Evolutionary conservation across 2,329 filamentous ascomycete genomes (phyloP).

Genomic region (Ophiostoma populinum): DNA sequence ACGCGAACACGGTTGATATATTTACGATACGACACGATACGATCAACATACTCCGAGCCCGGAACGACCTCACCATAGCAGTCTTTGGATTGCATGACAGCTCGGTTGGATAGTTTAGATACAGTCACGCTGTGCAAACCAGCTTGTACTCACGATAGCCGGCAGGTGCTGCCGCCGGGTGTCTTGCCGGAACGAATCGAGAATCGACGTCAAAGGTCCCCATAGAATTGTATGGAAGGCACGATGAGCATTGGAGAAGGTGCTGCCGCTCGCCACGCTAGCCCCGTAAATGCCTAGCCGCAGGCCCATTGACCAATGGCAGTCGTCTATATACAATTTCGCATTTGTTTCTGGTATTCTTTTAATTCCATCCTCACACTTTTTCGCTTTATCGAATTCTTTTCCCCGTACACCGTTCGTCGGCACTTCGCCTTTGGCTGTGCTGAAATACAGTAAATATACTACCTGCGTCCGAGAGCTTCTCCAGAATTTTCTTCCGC

Average conservation of each 20-base stretch:
- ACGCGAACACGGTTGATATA: too few species aligned
- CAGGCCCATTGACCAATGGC: neutral
- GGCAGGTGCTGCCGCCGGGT: too few species aligned
- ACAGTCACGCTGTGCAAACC: too few species aligned
- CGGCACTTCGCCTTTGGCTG: neutral
- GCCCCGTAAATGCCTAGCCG: neutral
- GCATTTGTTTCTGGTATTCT: neutral
- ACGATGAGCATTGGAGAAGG: slow-evolving; percentile 2
- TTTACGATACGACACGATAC: too few species aligned
- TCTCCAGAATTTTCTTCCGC: slow-evolving; percentile 7
- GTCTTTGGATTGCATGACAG: too few species aligned
- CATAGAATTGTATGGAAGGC: slow-evolving; percentile 10
- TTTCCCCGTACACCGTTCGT: neutral
- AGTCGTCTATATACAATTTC: neutral
- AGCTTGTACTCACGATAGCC: too few species aligned
- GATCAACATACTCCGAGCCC: too few species aligned
- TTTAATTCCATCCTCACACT: neutral
- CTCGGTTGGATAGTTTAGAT: too few species aligned
- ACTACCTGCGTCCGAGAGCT: too few species aligned
- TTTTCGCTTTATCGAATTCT: neutral
- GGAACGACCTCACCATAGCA: too few species aligned
- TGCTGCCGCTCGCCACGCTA: slow-evolving; percentile 3
- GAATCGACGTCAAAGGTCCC: neutral
- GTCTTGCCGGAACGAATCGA: neutral
- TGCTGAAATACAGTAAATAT: too few species aligned